These are phyloP conservation scores for Phascolomyces articulosus DNA, from an alignment of 371 early-diverging fungal species.

Conservation along the genomic window DNA sequence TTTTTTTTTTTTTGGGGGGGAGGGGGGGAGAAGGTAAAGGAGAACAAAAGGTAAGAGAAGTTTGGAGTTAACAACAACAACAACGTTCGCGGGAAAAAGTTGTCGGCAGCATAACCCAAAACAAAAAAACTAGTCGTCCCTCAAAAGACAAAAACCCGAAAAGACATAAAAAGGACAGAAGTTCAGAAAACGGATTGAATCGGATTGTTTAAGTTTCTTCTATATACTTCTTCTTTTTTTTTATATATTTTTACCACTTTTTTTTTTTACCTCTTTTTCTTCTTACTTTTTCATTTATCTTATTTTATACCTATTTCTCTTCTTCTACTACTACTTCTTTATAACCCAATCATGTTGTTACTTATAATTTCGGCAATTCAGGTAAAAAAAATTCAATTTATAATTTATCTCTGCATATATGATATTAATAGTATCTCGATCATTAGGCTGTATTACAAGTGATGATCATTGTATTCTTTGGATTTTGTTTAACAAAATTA, in stretches of 20 bases:
- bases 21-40: constrained; percentile 2
- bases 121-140: background rate
- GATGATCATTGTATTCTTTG: constrained; percentile 56
- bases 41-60: background rate
- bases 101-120: constrained; percentile 1
- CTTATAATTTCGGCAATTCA: constrained; percentile 23
- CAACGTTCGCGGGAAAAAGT: constrained; percentile 6
- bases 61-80: background rate
- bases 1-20: no score
- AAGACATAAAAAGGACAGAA: constrained; percentile 7
- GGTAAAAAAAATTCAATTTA: constrained; percentile 6
- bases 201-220: background rate
- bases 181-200: background rate
- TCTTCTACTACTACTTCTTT: background rate
- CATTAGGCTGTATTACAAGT: constrained; percentile 69
- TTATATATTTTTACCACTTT: no score
- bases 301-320: constrained; percentile 4
- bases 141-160: background rate
- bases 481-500: constrained; percentile 45
- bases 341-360: constrained; percentile 6
- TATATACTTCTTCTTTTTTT: no score
- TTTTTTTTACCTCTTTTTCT: background rate
- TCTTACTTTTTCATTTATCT: background rate
- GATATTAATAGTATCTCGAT: no score
- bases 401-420: no score